phyloP scores from a whole-genome alignment of 768 basidiomycete genomes.

The Pulveroboletus ravenelii region DNA sequence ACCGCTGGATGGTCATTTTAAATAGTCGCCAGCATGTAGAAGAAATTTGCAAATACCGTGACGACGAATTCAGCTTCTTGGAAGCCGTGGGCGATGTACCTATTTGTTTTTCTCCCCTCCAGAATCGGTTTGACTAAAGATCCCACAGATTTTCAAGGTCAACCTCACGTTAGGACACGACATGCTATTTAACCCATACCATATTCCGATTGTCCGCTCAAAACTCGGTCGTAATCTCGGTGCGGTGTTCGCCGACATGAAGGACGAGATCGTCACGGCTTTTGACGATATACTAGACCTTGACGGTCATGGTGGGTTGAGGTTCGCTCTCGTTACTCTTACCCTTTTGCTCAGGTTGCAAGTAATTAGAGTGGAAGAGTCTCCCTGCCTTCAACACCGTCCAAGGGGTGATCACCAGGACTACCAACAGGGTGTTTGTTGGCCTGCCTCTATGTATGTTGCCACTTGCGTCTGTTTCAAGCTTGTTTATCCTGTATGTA shows the following conservation, averaged over 20 bases:
- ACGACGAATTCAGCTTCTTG: constrained; percentile 35
- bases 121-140: not conserved
- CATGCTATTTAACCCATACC: constrained; percentile 28
- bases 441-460: constrained; percentile 16
- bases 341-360: not conserved
- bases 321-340: not conserved
- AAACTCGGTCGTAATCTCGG: constrained; percentile 37
- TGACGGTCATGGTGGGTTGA: constrained; percentile 12
- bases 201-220: constrained; percentile 27
- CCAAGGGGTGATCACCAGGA: constrained; percentile 2
- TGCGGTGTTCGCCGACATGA: constrained; percentile 35
- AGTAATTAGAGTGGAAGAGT: constrained; percentile 12
- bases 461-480: not conserved
- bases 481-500: not conserved
- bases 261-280: constrained; percentile 40
- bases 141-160: constrained; percentile 31
- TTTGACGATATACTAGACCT: constrained; percentile 35
- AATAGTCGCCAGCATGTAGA: constrained; percentile 31
- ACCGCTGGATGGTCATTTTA: constrained; percentile 39
- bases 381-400: not conserved
- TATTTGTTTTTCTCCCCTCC: not conserved
- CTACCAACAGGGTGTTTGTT: constrained; percentile 7
- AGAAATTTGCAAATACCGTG: constrained; percentile 39
- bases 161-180: constrained; percentile 36
- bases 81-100: constrained; percentile 19